These are phyloP conservation scores for Leersia perrieri DNA, from an alignment of 176 grass and related monocot species.

Conservation along the genomic window DNA sequence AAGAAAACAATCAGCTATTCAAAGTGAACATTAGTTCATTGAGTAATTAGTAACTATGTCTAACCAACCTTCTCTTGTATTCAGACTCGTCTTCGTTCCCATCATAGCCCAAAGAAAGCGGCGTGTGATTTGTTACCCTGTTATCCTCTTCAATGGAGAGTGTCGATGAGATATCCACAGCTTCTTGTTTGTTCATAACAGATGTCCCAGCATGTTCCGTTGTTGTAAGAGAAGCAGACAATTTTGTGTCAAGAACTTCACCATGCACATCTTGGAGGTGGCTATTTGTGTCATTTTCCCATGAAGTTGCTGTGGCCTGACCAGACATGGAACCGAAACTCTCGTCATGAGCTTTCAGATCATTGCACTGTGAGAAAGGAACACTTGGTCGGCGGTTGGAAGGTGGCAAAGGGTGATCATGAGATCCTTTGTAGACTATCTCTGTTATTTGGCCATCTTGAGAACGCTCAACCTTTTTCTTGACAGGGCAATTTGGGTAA, in stretches of 20 bases:
- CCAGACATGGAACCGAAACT: conserved; percentile 22
- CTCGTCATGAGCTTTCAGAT: conserved; percentile 36
- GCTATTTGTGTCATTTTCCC: conserved; percentile 25
- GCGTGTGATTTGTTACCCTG: conserved; percentile 26
- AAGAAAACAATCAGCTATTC: conserved; percentile 8
- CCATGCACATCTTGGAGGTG: conserved; percentile 40
- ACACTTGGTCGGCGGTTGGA: conserved; percentile 16
- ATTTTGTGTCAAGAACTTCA: conserved; percentile 42
- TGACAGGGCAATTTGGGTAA: conserved; percentile 56
- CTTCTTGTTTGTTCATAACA: conserved; percentile 35
- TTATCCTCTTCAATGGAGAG: conserved; percentile 58
- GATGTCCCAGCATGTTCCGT: conserved; percentile 24
- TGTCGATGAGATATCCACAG: conserved; percentile 42
- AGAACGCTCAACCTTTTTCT: conserved; percentile 76
- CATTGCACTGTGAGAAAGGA: conserved; percentile 5
- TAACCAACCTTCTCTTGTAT: conserved; percentile 85
- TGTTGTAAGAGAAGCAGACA: conserved; percentile 22
- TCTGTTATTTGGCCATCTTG: conserved; percentile 69
- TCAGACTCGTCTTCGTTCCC: conserved; percentile 45
- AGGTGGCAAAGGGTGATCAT: conserved; percentile 66
- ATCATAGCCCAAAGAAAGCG: conserved; percentile 18
- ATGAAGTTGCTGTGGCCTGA: conserved; percentile 1
- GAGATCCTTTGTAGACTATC: conserved; percentile 82
- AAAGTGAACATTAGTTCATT: background rate
- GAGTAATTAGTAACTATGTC: background rate